Evolutionary conservation across 2,329 filamentous ascomycete genomes (phyloP).

Genomic region (Cladophialophora psammophila): DNA sequence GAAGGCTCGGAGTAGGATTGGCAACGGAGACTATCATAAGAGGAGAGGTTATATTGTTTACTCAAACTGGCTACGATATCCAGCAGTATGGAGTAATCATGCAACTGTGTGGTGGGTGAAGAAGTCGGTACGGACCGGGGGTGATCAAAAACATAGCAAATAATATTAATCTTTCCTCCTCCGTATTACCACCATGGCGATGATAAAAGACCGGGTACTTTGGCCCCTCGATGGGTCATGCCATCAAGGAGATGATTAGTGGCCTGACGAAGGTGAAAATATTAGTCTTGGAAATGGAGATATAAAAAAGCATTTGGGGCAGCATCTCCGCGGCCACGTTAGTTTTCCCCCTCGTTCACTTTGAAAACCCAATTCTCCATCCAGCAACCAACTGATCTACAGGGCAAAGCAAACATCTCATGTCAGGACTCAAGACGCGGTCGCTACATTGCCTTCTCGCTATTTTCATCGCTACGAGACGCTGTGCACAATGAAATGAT

Average conservation of each 20-base stretch:
- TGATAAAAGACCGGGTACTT: not conserved
- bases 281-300: constrained; percentile 6
- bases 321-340: constrained; percentile 1
- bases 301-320: not conserved
- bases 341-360: not conserved
- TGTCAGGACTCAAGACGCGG: not conserved
- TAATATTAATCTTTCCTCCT: not conserved
- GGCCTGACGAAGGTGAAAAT: not conserved
- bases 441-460: not conserved
- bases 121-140: not conserved
- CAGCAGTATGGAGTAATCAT: not conserved
- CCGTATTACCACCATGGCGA: not conserved
- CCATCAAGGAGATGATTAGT: not conserved
- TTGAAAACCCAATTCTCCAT: not conserved
- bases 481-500: not conserved
- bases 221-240: not conserved
- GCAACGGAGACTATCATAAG: not conserved
- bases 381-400: too few species aligned
- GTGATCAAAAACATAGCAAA: not conserved
- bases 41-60: not conserved
- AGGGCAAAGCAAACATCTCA: not conserved
- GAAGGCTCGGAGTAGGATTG: not conserved
- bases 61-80: not conserved
- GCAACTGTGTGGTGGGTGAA: not conserved
- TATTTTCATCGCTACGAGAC: not conserved